These are phyloP conservation scores for Starmerella bacillaris DNA, from an alignment of 805 yeast species.

Conservation along the genomic window DNA sequence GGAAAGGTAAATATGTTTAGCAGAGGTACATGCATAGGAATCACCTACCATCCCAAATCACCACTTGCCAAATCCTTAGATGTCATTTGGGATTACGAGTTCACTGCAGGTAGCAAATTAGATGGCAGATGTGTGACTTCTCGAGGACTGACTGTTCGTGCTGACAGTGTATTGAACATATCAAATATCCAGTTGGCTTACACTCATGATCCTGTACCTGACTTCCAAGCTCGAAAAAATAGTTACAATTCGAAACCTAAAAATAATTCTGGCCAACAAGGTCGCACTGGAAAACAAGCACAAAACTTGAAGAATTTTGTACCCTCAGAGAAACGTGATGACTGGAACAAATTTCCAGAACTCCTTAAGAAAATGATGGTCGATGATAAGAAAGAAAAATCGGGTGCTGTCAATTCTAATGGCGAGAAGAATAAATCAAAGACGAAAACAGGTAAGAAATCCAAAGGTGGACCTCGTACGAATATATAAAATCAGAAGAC, in stretches of 20 bases:
- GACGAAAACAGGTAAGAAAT: too few species aligned
- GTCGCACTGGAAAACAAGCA: not conserved
- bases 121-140: conserved; percentile 59
- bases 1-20: conserved; percentile 80
- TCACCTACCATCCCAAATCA: conserved; percentile 23
- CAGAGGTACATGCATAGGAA: conserved; percentile 76
- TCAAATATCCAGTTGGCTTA: conserved; percentile 57
- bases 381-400: not conserved
- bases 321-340: conserved; percentile 6
- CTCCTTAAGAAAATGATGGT: not conserved
- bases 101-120: conserved; percentile 66
- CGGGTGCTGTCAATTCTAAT: too few species aligned
- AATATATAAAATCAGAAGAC: too few species aligned
- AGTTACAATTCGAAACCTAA: not conserved
- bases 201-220: conserved; percentile 41
- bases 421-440: too few species aligned
- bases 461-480: too few species aligned
- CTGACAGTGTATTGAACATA: conserved; percentile 63
- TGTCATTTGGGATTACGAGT: conserved; percentile 65
- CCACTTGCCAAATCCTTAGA: conserved; percentile 38
- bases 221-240: not conserved
- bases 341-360: conserved; percentile 2
- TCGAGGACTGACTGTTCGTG: conserved; percentile 71
- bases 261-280: not conserved
- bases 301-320: not conserved